Evolutionary conservation across 2,329 filamentous ascomycete species (phyloP).

Genomic region (Hirsutella minnesotensis): DNA sequence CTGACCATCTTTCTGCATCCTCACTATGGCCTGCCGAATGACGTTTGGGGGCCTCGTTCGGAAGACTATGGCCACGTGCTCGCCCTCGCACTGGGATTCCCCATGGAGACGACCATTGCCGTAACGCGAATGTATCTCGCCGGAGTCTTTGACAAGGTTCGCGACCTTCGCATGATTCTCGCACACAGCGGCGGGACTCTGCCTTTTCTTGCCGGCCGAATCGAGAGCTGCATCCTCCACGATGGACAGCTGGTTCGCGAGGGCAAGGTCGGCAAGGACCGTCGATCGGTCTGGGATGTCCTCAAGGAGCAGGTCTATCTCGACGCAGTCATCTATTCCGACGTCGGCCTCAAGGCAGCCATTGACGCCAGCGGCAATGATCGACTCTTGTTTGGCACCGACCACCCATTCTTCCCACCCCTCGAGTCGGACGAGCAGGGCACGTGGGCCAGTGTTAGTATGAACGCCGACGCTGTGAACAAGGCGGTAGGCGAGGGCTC

Average conservation of each 20-base stretch:
- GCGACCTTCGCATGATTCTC: constrained; percentile 58
- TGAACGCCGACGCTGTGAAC: constrained; percentile 40
- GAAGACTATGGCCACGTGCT: constrained; percentile 77
- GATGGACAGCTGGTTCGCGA: constrained; percentile 62
- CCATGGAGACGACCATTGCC: constrained; percentile 85
- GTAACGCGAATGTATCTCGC: constrained; percentile 79
- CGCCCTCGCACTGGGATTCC: constrained; percentile 75
- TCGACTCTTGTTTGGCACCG: constrained; percentile 68
- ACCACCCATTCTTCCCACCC: constrained; percentile 79
- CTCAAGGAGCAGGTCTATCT: constrained; percentile 69
- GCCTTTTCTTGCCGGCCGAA: constrained; percentile 76
- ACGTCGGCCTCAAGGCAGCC: constrained; percentile 60
- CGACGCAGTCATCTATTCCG: constrained; percentile 75
- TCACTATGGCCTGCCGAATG: constrained; percentile 75
- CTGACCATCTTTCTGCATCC: constrained; percentile 77
- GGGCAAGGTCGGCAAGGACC: constrained; percentile 36
- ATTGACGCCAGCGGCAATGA: constrained; percentile 56
- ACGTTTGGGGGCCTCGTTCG: constrained; percentile 65
- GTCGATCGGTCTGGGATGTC: constrained; percentile 43
- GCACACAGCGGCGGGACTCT: constrained; percentile 84
- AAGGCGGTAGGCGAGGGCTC: constrained; percentile 35
- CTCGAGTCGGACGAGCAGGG: constrained; percentile 47
- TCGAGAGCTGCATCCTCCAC: constrained; percentile 78
- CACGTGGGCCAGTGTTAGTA: constrained; percentile 57
- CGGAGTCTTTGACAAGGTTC: constrained; percentile 70